Evolutionary conservation across 176 grass and related monocot species (phyloP).

Genomic region (Lolium perenne): DNA sequence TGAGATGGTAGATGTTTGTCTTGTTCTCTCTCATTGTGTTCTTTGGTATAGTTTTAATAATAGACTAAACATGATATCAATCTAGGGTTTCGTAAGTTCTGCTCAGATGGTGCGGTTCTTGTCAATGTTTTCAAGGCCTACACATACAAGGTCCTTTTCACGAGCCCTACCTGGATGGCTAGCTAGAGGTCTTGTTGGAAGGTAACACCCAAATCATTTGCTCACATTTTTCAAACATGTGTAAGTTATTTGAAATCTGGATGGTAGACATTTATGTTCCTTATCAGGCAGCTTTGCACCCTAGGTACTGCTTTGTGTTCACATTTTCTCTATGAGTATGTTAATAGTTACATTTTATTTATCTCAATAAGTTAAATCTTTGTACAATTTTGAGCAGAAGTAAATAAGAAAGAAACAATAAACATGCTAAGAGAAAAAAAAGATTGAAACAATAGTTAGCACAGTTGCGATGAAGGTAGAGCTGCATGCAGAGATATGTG

Average conservation of each 20-base stretch:
- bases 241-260: conserved; percentile 4
- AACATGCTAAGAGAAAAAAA: not conserved
- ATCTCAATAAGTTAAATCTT: not conserved
- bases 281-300: not conserved
- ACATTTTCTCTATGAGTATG: conserved; percentile 16
- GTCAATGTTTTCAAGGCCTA: conserved; percentile 88
- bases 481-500: not conserved
- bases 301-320: not conserved
- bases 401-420: conserved; percentile 12
- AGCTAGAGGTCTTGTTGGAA: conserved; percentile 93
- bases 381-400: not conserved
- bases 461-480: not conserved
- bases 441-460: not conserved
- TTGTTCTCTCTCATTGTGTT: conserved; percentile 27
- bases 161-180: conserved; percentile 81
- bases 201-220: conserved; percentile 54
- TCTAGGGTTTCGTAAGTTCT: conserved; percentile 93
- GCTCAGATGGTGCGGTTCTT: conserved; percentile 90
- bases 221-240: not conserved
- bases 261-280: not conserved
- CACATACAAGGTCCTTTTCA: conserved; percentile 72
- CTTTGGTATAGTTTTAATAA: conserved; percentile 34
- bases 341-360: not conserved
- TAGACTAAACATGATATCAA: conserved; percentile 45
- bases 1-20: conserved; percentile 71